Conservation (phyloP, 148 eudicot genomes). For the Chenopodium album region DNA sequence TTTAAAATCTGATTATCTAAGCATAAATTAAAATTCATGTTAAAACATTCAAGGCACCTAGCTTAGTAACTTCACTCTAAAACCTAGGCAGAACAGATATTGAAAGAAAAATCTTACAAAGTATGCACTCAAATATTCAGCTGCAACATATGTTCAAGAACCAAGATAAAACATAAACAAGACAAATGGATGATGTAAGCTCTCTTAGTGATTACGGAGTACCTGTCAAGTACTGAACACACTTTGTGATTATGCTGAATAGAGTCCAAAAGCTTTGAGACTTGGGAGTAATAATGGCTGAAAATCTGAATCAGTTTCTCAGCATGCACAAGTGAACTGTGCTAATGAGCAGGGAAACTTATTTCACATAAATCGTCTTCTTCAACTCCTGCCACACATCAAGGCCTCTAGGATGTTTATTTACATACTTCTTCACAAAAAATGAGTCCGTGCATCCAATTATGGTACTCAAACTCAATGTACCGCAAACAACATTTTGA, state of each 20-base stretch:
- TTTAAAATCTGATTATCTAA: background rate
- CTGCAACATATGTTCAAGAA: background rate
- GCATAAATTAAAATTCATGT: background rate
- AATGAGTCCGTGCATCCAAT: conserved; percentile 42
- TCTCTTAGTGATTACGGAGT: background rate
- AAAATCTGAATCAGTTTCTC: background rate
- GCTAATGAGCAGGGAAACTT: background rate
- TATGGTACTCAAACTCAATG: conserved; percentile 52
- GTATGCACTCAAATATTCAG: background rate
- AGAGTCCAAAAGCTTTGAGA: background rate
- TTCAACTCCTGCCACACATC: conserved; percentile 53
- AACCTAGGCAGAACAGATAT: background rate
- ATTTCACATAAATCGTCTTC: conserved; percentile 29
- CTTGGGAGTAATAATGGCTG: background rate
- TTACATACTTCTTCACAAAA: conserved; percentile 48
- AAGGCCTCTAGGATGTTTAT: conserved; percentile 57
- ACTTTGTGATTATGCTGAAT: background rate
- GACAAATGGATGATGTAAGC: background rate
- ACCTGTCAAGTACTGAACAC: background rate
- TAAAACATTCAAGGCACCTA: conserved; percentile 3
- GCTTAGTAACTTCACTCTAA: background rate
- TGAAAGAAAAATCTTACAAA: background rate
- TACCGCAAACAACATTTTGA: conserved; percentile 32
- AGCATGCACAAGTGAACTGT: background rate
- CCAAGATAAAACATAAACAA: background rate